Conservation (phyloP, 495 filamentous ascomycete genomes). For the Bathelium albidoporum region DNA sequence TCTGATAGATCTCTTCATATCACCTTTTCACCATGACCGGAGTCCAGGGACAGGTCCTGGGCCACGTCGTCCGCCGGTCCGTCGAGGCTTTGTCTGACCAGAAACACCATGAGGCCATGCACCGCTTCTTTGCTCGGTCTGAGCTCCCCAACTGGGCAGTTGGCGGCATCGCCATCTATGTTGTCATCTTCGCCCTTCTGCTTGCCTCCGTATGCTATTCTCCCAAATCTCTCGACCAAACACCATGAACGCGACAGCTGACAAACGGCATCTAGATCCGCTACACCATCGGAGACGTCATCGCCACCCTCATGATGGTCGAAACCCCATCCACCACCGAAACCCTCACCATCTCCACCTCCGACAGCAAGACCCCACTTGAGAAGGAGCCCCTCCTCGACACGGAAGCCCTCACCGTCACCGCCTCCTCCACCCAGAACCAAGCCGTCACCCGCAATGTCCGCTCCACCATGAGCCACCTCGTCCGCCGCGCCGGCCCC, state of each 20-base stretch:
- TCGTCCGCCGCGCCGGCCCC: conserved; percentile 44
- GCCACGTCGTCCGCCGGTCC: conserved; percentile 16
- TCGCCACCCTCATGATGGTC: conserved; percentile 50
- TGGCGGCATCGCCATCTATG: conserved; percentile 16
- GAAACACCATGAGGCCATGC: conserved; percentile 15
- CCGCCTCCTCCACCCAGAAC: conserved; percentile 31
- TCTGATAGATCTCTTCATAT: neutral
- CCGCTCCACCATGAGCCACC: conserved; percentile 45
- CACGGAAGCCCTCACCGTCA: conserved; percentile 17
- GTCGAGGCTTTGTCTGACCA: conserved; percentile 6
- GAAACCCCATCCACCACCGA: conserved; percentile 54
- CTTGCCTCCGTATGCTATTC: conserved; percentile 19
- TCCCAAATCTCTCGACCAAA: neutral
- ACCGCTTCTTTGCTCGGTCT: neutral
- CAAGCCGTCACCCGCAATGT: conserved; percentile 52
- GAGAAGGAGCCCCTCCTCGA: conserved; percentile 23
- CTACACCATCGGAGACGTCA: conserved; percentile 50
- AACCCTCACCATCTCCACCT: conserved; percentile 38
- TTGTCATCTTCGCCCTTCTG: conserved; percentile 17
- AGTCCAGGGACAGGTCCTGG: neutral
- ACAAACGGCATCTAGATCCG: conserved; percentile 36
- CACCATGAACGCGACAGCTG: no score
- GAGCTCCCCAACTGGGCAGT: conserved; percentile 9
- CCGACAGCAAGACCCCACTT: conserved; percentile 18
- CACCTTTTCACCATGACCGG: neutral